phyloP scores from a whole-genome alignment of 768 basidiomycete genomes.

The Hygrocybe coccinea region DNA sequence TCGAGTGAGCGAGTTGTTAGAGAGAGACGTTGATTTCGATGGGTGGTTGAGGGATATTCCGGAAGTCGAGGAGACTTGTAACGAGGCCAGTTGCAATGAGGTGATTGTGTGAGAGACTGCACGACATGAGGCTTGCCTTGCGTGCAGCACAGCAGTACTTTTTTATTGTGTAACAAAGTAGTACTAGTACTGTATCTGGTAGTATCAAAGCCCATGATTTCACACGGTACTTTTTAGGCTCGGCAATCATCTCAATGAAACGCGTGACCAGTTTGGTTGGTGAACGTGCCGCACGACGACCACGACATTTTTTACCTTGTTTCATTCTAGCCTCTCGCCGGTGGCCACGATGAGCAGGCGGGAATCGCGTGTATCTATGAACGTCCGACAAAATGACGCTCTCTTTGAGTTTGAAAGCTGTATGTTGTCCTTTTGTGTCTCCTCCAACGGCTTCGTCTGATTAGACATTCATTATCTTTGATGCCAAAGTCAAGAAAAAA shows the following conservation, averaged over 20 bases:
- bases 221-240: not conserved
- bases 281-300: conserved; percentile 7
- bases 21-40: conserved; percentile 54
- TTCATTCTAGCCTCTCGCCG: conserved; percentile 16
- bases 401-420: conserved; percentile 82
- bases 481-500: conserved; percentile 81
- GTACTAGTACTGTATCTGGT: not conserved
- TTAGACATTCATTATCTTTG: conserved; percentile 28
- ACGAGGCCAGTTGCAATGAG: too few species aligned
- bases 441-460: conserved; percentile 8
- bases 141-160: too few species aligned
- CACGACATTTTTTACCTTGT: not conserved
- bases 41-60: conserved; percentile 45
- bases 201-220: not conserved
- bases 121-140: too few species aligned
- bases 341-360: conserved; percentile 50
- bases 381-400: conserved; percentile 69
- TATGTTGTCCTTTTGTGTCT: conserved; percentile 37
- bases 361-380: conserved; percentile 60
- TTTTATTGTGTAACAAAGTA: not conserved
- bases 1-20: conserved; percentile 49
- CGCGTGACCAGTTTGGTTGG: not conserved
- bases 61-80: not conserved
- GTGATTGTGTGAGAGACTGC: too few species aligned
- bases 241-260: not conserved